Evolutionary conservation across 2,329 filamentous ascomycete genomes (phyloP), one percentile per base, ranked within the genome.

Genomic region (Sporothrix phasma): DNA sequence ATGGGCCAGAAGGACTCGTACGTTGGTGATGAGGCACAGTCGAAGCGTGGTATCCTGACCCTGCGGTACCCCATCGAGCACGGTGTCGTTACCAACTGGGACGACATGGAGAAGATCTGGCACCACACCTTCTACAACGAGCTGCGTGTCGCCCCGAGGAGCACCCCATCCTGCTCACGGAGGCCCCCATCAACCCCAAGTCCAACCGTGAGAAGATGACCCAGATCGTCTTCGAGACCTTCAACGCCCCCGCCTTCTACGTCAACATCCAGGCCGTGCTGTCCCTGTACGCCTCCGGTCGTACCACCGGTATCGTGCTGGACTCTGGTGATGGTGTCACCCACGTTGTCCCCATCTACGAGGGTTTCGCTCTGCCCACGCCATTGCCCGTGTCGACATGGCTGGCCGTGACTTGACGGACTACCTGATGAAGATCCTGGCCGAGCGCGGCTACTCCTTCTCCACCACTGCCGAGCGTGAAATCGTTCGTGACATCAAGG

Each of bases 141-240:
- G 86, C 87, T 99, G 77, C 93, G 94, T 93, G 94, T 99, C 71
- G 94, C 94, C 74, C 94, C 94, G 94, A 99, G 87, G 94, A 99
- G 89, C 94, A 99, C 88, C 94, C 94, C 74, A 92, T 97, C 78
- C 88, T 99, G 77, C 87, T 99, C 80, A 99, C 94, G 74, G 94
- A 99, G 85, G 94, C 94, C 74, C 94, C 94, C 73, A 97, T 99
- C 88, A 99, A 99, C 88, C 94, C 94, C 80, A 97, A 97, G 88
- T 96, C 90, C 84, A 99, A 99, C 87, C 90, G 94, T 88, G 94
- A 99, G 87, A 99, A 99, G 92, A 99, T 99, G 94, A 97, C 94
- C 73, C 94, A 99, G 85, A 99, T 99, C 72, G 92, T 99, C 79
- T 99, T 99, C 85, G 94, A 99, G 88, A 99, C 94, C 74, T 99